Conservation (phyloP, 1,139 yeast genomes). For the Candida sojae region DNA sequence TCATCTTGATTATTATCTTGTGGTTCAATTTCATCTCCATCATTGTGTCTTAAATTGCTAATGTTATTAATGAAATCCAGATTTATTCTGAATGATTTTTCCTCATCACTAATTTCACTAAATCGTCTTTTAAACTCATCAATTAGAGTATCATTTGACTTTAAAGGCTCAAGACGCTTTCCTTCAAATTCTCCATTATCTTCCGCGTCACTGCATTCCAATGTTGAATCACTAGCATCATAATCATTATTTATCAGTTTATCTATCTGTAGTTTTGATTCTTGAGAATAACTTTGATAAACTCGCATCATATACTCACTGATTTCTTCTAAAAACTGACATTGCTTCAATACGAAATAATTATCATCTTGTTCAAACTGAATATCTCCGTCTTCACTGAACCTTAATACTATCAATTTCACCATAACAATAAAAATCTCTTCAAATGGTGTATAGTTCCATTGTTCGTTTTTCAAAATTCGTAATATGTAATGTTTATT, state of each 20-base stretch:
- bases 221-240: constrained; percentile 15
- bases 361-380: constrained; percentile 35
- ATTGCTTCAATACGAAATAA: constrained; percentile 30
- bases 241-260: background rate
- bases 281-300: background rate
- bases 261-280: background rate
- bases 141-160: constrained; percentile 14
- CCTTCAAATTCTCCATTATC: constrained; percentile 9
- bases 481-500: constrained; percentile 5
- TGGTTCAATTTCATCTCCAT: constrained; percentile 14
- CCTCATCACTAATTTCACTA: constrained; percentile 12
- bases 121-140: constrained; percentile 12
- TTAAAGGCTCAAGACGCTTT: constrained; percentile 10
- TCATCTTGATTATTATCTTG: background rate
- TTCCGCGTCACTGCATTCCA: constrained; percentile 14
- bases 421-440: constrained; percentile 40
- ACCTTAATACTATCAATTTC: constrained; percentile 24
- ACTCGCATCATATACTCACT: constrained; percentile 26
- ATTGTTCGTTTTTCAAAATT: constrained; percentile 2
- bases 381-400: constrained; percentile 18
- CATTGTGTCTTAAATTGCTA: constrained; percentile 38
- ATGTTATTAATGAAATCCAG: constrained; percentile 20
- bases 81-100: constrained; percentile 4
- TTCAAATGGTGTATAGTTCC: constrained; percentile 9
- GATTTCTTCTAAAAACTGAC: constrained; percentile 27